These are phyloP conservation scores for Penicillium coprophilum DNA, from an alignment of 495 filamentous ascomycete species.

Conservation along the genomic window DNA sequence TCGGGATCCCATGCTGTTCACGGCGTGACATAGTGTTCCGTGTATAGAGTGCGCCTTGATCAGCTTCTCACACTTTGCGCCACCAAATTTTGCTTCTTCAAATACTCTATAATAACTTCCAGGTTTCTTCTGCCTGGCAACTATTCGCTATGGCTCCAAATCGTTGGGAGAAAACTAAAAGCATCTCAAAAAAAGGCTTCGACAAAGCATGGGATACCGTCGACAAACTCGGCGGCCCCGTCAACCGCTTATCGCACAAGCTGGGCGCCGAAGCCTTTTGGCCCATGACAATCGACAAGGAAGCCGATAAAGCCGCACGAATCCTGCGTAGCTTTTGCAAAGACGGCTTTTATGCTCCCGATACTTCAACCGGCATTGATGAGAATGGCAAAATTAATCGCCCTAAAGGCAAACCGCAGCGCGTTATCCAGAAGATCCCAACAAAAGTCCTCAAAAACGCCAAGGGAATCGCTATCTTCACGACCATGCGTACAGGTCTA, in stretches of 20 bases:
- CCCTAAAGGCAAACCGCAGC: constrained; percentile 65
- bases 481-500: constrained; percentile 86
- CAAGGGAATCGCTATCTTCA: constrained; percentile 86
- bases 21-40: constrained; percentile 18
- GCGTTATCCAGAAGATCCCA: constrained; percentile 80
- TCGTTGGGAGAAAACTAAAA: constrained; percentile 43
- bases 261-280: constrained; percentile 78
- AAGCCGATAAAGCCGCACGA: constrained; percentile 79
- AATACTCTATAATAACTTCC: background rate
- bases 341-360: constrained; percentile 61
- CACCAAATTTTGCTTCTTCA: background rate
- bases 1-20: constrained; percentile 19
- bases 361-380: constrained; percentile 30
- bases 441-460: constrained; percentile 77
- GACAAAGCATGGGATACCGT: constrained; percentile 54
- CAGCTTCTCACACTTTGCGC: background rate
- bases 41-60: constrained; percentile 17
- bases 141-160: constrained; percentile 32
- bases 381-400: constrained; percentile 47
- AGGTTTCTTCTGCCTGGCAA: background rate
- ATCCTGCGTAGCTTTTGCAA: constrained; percentile 79
- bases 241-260: constrained; percentile 71
- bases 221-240: constrained; percentile 62
- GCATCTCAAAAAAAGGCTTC: constrained; percentile 53
- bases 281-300: constrained; percentile 76